Evolutionary conservation across 116 monocot species (phyloP), one percentile per base, ranked within the genome.

Genomic region (Papilionanthe hybrid): DNA sequence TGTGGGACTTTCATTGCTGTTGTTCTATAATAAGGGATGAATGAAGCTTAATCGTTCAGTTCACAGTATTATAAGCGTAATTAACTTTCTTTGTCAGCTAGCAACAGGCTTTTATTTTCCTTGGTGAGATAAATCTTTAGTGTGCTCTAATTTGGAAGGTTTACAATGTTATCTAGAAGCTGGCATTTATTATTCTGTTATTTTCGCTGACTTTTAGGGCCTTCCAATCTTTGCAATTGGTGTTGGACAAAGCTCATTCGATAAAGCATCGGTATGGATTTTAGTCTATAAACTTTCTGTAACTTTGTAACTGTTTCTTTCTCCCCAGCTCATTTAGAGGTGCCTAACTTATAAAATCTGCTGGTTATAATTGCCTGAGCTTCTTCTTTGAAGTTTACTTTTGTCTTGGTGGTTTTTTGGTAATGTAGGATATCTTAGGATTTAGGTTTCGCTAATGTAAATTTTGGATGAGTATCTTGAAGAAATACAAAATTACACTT

Each of bases 261-360:
- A 96, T 81, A 96, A 88, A 93, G 93, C 93, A 82, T 93, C 93
- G 76, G 96, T 96, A 93, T 85, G 86, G 57, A 60, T 86, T 73
- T 22, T 73, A 73, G 20, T 44, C n/a, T 73, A 73, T 43, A 44
- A 73, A 22, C 57, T 57, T 5, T 57, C 19, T 57, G 4, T n/a
- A n/a, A 25, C 18, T 73, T 43, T 44, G 6, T 44, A 22, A 17
- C 5, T 42, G 4, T 42, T 43, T 22, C 44, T 44, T 73, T 20
- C 0, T 66, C 32, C 29, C 42, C 37, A 42, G 2, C 8, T 29
- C 68, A 68, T 29, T 30, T 68, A 29, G 6, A 7, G 30, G 8
- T 68, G 28, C 30, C 13, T 29, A 68, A 30, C 28, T 15, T 7
- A 8, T 63, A 25, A 63, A 1, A 63, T 25, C 15, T 63, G 7